Evolutionary conservation across 2,329 filamentous ascomycete genomes (phyloP).

Genomic region (Talaromyces piceae): DNA sequence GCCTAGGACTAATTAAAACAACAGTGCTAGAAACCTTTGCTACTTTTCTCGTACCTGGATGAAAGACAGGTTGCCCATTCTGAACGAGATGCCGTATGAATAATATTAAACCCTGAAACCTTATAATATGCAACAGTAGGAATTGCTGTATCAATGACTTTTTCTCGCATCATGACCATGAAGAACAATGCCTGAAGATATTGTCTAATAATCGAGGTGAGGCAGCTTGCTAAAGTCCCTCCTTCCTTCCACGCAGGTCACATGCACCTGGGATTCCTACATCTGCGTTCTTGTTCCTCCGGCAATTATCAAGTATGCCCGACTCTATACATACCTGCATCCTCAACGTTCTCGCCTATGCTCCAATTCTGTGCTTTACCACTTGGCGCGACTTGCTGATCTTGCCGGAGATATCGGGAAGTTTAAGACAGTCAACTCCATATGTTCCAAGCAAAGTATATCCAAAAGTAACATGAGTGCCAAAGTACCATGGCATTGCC

Average conservation of each 20-base stretch:
- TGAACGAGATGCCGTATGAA: conserved; percentile 1
- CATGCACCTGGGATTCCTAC: neutral
- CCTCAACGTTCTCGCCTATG: neutral
- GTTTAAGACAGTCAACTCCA: neutral
- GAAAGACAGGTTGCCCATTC: conserved; percentile 6
- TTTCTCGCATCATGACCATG: neutral
- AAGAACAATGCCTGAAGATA: neutral
- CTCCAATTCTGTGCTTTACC: neutral
- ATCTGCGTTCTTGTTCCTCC: neutral
- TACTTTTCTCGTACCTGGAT: conserved; percentile 3
- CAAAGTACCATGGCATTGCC: neutral
- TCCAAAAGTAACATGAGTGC: neutral
- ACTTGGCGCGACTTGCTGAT: neutral
- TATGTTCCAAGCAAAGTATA: neutral
- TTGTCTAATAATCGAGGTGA: neutral
- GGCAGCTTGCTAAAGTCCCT: too few relatives aligned
- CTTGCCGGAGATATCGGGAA: conserved; percentile 7
- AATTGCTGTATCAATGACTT: neutral
- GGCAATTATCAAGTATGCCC: neutral
- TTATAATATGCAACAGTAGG: neutral
- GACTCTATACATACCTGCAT: neutral
- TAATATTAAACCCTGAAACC: conserved; percentile 7
- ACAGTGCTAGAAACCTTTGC: neutral
- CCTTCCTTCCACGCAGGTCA: neutral
- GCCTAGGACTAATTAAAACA: conserved; percentile 4